Percentiles rank a stretch among this genome's conserved stretches.
Conservation (phyloP, 2,329 filamentous ascomycete genomes). For the Botrytis medusae region DNA sequence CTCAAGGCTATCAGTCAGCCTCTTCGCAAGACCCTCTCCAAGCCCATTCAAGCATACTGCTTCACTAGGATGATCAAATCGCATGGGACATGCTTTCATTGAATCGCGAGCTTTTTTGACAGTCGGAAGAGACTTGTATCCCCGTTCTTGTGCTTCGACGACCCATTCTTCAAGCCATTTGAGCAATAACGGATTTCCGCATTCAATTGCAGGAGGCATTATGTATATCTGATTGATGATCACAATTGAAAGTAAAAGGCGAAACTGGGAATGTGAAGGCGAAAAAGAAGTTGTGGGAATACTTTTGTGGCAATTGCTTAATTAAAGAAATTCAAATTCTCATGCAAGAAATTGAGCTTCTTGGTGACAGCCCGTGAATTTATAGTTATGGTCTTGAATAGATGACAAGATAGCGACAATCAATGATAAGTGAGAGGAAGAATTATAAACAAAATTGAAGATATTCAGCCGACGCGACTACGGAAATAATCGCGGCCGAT, state of each 20-base stretch:
- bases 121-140: conserved; percentile 53
- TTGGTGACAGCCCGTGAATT: fast-evolving
- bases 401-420: not conserved
- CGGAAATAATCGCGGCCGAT: not conserved
- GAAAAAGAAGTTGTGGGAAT: not conserved
- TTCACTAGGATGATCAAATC: conserved; percentile 65
- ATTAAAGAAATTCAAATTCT: not conserved
- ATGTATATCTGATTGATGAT: not conserved
- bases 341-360: not conserved
- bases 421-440: not conserved
- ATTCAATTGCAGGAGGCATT: conserved; percentile 26
- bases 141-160: conserved; percentile 68
- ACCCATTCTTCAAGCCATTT: conserved; percentile 77
- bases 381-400: not conserved
- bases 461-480: conserved; percentile 4
- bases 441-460: not conserved
- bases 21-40: conserved; percentile 68
- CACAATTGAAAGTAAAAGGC: not conserved
- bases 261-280: not conserved
- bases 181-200: conserved; percentile 66
- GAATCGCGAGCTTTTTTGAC: conserved; percentile 66
- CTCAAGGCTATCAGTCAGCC: conserved; percentile 61
- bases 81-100: conserved; percentile 70
- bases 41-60: conserved; percentile 72
- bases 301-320: not conserved